Base-by-base conservation (phyloP, 148 eudicot species). In the Cornus florida region DNA sequence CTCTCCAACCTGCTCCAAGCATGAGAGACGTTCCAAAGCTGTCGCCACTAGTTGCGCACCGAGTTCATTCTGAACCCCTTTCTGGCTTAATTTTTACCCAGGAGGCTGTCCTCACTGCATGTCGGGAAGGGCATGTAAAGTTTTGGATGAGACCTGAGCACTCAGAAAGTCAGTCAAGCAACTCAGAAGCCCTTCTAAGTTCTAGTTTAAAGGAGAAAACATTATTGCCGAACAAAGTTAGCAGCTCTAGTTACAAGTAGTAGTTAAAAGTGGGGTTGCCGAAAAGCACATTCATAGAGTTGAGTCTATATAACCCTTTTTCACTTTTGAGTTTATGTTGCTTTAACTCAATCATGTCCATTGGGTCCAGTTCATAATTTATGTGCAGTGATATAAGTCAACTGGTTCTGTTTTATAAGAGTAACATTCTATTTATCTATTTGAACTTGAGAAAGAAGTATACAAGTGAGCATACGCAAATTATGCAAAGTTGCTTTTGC, bases 1-100 rank as follows among this genome's bases (percentile, higher is more conserved):
- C 85, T 69, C 81, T 85, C 48, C 88, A 85, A 77, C 85, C 88
- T 79, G 84, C 88, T 48, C 88, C 88, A 10, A 82, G 83, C 83
- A 82, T 85, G 85, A 74, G 85, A 77, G 85, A 85, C 48, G 78
- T 85, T 48, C 88, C 88, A 9, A 82, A 82, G 80, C 88, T 85
- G 20, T 70, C 88, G 41, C 88, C 88, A 53, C 67, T 85, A 1
- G 85, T 85, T 46, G 85, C 85, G 32, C 88, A 85, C 67, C 85
- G 83, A 2, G 83, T 80, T 75, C 81, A 82, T 80, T 28, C 83
- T 0, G 88, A 85, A 43, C 88, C 88, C 72, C 70, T 85, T 11
- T 85, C 88, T 6, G 88, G 88, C 24, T 72, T 85, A 72, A 69
- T 79, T 19, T 85, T 85, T 68, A 85, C 85, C 0, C 65, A 69